A percentile compares a stretch with the other conserved stretches of the same genome.
Conservation (phyloP, 2,329 filamentous ascomycete genomes). For the Sordariomycetes sp. region DNA sequence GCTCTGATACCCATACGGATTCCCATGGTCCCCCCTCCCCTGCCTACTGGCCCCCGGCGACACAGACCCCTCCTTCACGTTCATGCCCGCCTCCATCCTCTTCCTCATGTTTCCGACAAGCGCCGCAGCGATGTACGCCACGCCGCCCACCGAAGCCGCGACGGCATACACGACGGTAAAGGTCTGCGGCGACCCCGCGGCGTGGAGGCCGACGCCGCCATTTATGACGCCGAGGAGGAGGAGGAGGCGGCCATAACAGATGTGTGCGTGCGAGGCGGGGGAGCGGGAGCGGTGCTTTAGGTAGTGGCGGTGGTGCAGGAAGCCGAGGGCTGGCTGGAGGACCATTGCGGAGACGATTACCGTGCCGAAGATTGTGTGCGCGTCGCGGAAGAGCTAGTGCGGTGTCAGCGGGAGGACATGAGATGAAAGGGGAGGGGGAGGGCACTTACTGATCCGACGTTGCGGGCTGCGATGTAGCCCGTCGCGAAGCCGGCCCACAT, state of each 20-base stretch:
- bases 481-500: slow-evolving; percentile 49
- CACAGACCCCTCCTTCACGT: not conserved
- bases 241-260: slow-evolving; percentile 47
- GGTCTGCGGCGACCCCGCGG: slow-evolving; percentile 24
- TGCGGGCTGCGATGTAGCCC: slow-evolving; percentile 33
- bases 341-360: slow-evolving; percentile 38
- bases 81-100: not conserved
- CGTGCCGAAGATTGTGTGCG: slow-evolving; percentile 43
- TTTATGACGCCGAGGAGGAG: slow-evolving; percentile 49
- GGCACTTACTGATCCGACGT: slow-evolving; percentile 26
- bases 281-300: slow-evolving; percentile 31
- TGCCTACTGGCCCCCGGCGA: not conserved
- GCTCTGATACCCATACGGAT: not conserved
- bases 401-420: slow-evolving; percentile 8
- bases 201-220: slow-evolving; percentile 45
- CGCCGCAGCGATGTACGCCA: slow-evolving; percentile 25
- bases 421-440: not conserved
- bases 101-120: slow-evolving; percentile 5
- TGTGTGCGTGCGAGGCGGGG: slow-evolving; percentile 39
- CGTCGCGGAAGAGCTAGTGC: slow-evolving; percentile 33
- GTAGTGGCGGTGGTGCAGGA: slow-evolving; percentile 42
- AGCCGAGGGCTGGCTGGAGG: slow-evolving; percentile 45
- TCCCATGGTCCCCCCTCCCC: not conserved
- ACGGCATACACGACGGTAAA: slow-evolving; percentile 42
- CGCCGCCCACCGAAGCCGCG: slow-evolving; percentile 33